phyloP scores from a whole-genome alignment of 352 stramenopile genomes.

The Globisporangium spinosum region DNA sequence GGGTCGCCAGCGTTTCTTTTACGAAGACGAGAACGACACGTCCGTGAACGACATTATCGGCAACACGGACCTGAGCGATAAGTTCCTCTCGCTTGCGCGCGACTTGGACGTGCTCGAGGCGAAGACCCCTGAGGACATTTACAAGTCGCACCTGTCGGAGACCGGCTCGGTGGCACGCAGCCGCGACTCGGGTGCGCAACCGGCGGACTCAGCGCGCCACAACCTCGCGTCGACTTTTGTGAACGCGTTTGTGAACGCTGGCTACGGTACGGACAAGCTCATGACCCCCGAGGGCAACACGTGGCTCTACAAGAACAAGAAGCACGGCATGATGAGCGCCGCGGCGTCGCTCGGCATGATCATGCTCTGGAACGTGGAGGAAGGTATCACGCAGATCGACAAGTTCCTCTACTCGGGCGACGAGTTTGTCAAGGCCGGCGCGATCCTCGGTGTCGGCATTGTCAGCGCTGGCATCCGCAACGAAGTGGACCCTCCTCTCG shows the following conservation, averaged over 20 bases:
- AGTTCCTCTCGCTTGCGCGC: conserved; percentile 95
- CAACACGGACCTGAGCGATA: conserved; percentile 95
- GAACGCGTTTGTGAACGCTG: conserved; percentile 99
- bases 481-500: conserved; percentile 96
- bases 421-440: conserved; percentile 97
- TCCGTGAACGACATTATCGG: conserved; percentile 93
- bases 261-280: conserved; percentile 96
- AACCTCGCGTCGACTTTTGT: conserved; percentile 99
- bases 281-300: conserved; percentile 92
- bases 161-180: conserved; percentile 81
- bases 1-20: conserved; percentile 92
- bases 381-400: conserved; percentile 98
- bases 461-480: conserved; percentile 92
- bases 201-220: conserved; percentile 94
- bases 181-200: conserved; percentile 67
- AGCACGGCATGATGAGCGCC: conserved; percentile 98
- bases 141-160: conserved; percentile 99
- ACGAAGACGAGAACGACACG: conserved; percentile 91
- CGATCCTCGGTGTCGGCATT: conserved; percentile 96
- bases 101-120: conserved; percentile 97
- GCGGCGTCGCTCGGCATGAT: conserved; percentile 97
- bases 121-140: conserved; percentile 98
- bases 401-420: conserved; percentile 99
- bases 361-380: conserved; percentile 99
- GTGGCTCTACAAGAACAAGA: conserved; percentile 99